These are phyloP conservation scores for Wickerhamiella infanticola DNA, from an alignment of 1,139 yeast genomes.

Conservation along the genomic window DNA sequence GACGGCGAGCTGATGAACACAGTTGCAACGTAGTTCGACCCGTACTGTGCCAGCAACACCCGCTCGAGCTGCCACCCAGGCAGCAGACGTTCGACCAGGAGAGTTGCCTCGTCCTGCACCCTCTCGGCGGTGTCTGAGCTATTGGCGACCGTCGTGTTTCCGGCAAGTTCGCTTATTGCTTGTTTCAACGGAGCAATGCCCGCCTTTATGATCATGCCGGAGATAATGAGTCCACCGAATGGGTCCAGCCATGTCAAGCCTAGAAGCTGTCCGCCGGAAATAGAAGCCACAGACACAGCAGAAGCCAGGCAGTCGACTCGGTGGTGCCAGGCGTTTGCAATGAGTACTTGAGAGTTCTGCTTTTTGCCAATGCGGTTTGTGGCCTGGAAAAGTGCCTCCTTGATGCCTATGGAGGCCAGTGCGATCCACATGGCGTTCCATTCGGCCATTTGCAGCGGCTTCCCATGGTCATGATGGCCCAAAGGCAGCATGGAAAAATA, in stretches of 20 bases:
- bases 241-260: conserved; percentile 77
- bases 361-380: conserved; percentile 65
- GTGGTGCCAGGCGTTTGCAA: conserved; percentile 98
- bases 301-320: conserved; percentile 92
- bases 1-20: conserved; percentile 9
- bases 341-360: conserved; percentile 72
- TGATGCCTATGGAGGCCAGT: conserved; percentile 65
- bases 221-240: conserved; percentile 77
- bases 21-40: conserved; percentile 13
- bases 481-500: conserved; percentile 34
- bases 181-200: conserved; percentile 61
- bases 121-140: conserved; percentile 4
- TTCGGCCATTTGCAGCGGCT: conserved; percentile 22
- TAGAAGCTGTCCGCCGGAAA: conserved; percentile 67
- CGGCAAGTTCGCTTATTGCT: conserved; percentile 64
- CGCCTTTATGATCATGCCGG: conserved; percentile 65
- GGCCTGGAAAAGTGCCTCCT: conserved; percentile 73
- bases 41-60: conserved; percentile 12
- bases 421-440: conserved; percentile 95
- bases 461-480: conserved; percentile 30
- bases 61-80: conserved; percentile 8
- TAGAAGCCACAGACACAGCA: conserved; percentile 75
- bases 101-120: conserved; percentile 2
- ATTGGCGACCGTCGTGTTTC: conserved; percentile 8
- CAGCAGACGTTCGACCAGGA: conserved; percentile 4